These are phyloP conservation scores for Russula dissimulans DNA, from an alignment of 768 basidiomycete species.

Conservation along the genomic window DNA sequence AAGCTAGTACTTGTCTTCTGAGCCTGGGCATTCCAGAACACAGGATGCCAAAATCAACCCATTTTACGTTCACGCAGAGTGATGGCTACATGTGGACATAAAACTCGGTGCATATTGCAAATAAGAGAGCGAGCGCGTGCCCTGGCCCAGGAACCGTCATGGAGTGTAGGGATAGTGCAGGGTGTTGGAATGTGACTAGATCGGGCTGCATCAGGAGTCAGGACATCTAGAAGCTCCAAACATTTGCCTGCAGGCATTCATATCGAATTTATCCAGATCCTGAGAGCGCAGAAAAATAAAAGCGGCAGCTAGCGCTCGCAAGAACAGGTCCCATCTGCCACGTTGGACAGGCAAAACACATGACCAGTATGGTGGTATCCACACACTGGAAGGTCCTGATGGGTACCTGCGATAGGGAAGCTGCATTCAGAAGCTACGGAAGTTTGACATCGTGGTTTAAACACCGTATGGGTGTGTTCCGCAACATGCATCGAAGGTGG, in stretches of 20 bases:
- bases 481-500: too few relatives aligned
- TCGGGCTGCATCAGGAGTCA: background rate
- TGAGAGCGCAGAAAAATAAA: background rate
- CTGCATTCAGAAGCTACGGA: background rate
- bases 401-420: background rate
- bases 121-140: background rate
- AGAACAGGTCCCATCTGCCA: background rate
- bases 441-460: too few relatives aligned
- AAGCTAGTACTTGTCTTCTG: too few relatives aligned
- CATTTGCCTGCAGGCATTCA: background rate
- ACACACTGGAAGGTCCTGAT: background rate
- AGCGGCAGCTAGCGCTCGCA: background rate
- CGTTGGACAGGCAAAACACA: constrained; percentile 2
- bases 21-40: background rate
- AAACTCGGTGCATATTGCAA: background rate
- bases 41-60: background rate
- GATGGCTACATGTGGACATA: background rate
- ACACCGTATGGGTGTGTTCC: too few relatives aligned
- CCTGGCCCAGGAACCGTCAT: background rate
- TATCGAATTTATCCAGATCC: background rate
- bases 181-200: background rate
- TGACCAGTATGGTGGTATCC: background rate
- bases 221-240: constrained; percentile 5
- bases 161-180: background rate
- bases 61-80: too few relatives aligned